Percentiles rank a stretch among this genome's conserved stretches.
Evolutionary conservation across 1,284 basidiomycete species (phyloP).

Genomic region (Anthracocystis panici-leucophaei): DNA sequence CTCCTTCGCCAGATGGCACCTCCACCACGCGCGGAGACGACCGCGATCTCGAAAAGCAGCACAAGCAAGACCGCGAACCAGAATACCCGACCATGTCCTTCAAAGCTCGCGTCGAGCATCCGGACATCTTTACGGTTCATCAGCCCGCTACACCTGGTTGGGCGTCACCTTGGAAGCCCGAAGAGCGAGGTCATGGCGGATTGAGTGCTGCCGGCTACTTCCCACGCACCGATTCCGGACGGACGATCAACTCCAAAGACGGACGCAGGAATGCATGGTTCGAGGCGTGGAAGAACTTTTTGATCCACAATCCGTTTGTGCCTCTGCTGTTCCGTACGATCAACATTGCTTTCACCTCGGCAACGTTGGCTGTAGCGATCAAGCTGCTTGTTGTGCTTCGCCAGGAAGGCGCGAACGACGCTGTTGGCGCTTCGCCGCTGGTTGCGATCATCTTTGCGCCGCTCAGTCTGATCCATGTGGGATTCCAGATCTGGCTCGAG

Average conservation of each 20-base stretch:
- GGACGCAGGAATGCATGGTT: constrained; percentile 30
- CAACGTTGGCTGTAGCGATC: constrained; percentile 83
- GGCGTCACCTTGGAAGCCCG: constrained; percentile 64
- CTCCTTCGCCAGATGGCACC: constrained; percentile 43
- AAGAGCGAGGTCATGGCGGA: constrained; percentile 45
- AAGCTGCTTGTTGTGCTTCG: constrained; percentile 78
- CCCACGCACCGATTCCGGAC: constrained; percentile 51
- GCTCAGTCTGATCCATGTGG: constrained; percentile 84
- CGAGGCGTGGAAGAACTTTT: constrained; percentile 59
- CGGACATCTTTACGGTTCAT: constrained; percentile 56
- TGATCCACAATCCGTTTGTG: constrained; percentile 68
- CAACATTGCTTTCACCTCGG: constrained; percentile 84
- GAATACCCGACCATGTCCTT: constrained; percentile 50
- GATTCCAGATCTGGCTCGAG: constrained; percentile 74
- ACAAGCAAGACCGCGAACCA: constrained; percentile 23
- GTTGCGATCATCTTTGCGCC: constrained; percentile 88
- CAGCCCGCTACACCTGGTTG: constrained; percentile 64
- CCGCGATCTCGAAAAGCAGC: constrained; percentile 35
- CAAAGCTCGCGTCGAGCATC: constrained; percentile 47
- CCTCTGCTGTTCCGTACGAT: constrained; percentile 82
- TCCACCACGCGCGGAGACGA: constrained; percentile 39
- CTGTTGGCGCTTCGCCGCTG: constrained; percentile 83
- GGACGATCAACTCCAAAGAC: constrained; percentile 28
- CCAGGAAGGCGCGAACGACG: constrained; percentile 74
- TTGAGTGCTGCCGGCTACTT: constrained; percentile 53